Base-by-base conservation (phyloP, 495 filamentous ascomycete species). In the Barbatosphaeria neglecta region DNA sequence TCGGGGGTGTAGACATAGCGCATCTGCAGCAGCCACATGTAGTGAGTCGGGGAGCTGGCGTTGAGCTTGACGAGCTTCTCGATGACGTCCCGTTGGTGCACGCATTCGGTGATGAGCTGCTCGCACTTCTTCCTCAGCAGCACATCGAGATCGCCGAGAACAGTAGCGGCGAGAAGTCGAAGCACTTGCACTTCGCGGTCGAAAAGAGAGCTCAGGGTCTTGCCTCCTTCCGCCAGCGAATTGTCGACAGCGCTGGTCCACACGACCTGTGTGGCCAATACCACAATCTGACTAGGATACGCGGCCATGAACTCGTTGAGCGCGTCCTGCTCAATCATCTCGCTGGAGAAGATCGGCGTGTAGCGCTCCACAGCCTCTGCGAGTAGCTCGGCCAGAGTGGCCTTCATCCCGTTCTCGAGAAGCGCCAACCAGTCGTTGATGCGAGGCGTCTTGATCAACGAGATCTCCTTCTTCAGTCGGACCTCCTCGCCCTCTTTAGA, bases 341-440 rank as follows among this genome's bases (percentile, higher is more conserved):
- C 64, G 15, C 75, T 72, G 22, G 68, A 68, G 58, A 93, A 86
- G 23, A 97, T 75, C 6, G 75, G 75, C 11, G 79, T 75, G 47
- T 83, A 89, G 49, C 84, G 79, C 37, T 85, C 80, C 31, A 90
- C 71, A 4, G 90, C 93, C 55, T 96, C 87, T 11, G 82, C 79
- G 44, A 97, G 76, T 7, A 94, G 73, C 57, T 97, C 92, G 0
- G 90, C 92, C 18, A 99, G 74, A 10, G 92, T 93, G 22, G 78
- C 72, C 58, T 95, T 96, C 92, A 99, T 96, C 53, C 83, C 93
- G 43, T 66, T 84, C 60, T 97, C 92, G 23, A 99, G 72, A 6
- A 90, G 79, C 43, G 82, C 82, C 11, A 99, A 76, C 92, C 92
- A 99, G 59, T 99, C 92, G 55, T 99, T 99, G 74, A 99, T 95